phyloP scores from a whole-genome alignment of 352 stramenopile species.

The Pythium apleroticum region DNA sequence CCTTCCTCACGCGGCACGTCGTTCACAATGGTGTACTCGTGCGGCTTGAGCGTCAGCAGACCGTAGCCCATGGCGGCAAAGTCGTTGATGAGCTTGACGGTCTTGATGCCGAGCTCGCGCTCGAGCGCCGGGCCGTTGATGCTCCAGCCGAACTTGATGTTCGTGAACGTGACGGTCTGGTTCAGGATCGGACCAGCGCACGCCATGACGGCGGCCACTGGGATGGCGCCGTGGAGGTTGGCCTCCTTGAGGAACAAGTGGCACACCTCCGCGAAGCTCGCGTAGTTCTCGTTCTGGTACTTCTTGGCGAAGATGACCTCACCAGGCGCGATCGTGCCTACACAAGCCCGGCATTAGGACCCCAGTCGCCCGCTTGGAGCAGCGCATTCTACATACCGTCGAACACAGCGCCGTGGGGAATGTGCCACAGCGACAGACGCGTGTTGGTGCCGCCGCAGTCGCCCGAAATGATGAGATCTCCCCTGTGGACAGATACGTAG shows the following conservation, averaged over 20 bases:
- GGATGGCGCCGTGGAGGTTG: constrained; percentile 65
- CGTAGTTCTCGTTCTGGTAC: constrained; percentile 84
- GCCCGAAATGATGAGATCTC: constrained; percentile 85
- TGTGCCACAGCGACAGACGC: constrained; percentile 89
- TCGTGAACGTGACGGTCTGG: constrained; percentile 91
- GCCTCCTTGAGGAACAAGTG: constrained; percentile 93
- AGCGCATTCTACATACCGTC: constrained; percentile 32
- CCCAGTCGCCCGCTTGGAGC: not conserved
- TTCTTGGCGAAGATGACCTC: constrained; percentile 86
- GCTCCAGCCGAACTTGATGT: constrained; percentile 91
- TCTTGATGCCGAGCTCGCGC: constrained; percentile 79
- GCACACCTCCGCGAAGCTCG: constrained; percentile 87
- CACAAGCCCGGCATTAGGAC: constrained; percentile 5
- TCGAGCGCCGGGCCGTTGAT: constrained; percentile 85
- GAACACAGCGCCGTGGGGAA: constrained; percentile 63
- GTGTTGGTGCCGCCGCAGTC: constrained; percentile 98
- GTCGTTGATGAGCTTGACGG: constrained; percentile 95
- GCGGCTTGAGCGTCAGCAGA: constrained; percentile 92
- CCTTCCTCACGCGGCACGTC: constrained; percentile 62
- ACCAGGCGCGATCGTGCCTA: constrained; percentile 67
- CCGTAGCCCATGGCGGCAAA: constrained; percentile 98
- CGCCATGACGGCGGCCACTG: constrained; percentile 68
- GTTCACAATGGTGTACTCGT: constrained; percentile 92
- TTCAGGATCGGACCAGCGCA: constrained; percentile 83
- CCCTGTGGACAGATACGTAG: constrained; percentile 14